Evolutionary conservation across 2,329 filamentous ascomycete genomes (phyloP).

Genomic region (Tolypocladium tundrense): DNA sequence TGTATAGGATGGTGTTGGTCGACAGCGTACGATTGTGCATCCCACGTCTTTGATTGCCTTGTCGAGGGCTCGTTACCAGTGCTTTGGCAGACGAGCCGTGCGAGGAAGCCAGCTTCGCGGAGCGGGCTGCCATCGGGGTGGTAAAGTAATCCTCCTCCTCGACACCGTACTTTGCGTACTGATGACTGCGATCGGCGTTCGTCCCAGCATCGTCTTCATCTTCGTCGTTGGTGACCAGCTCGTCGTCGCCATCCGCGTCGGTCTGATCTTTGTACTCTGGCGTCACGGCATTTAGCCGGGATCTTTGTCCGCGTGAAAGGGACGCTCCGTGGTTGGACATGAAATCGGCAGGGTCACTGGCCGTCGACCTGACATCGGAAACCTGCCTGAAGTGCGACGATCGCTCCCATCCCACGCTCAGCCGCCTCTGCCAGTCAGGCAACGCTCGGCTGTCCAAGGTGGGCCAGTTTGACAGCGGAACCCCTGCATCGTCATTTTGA

Average conservation of each 20-base stretch:
- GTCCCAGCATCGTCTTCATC: constrained; percentile 47
- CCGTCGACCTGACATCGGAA: constrained; percentile 48
- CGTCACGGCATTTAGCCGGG: constrained; percentile 20
- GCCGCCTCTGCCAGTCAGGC: constrained; percentile 39
- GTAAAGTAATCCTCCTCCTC: constrained; percentile 42
- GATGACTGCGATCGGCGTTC: constrained; percentile 25
- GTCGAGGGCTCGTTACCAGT: constrained; percentile 20
- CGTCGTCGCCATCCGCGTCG: constrained; percentile 82
- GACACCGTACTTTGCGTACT: constrained; percentile 14
- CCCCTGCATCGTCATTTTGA: constrained; percentile 43
- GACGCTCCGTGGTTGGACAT: constrained; percentile 39
- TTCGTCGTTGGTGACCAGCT: constrained; percentile 74
- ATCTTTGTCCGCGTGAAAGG: constrained; percentile 23
- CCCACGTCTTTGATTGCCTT: constrained; percentile 24
- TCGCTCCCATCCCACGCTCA: constrained; percentile 40
- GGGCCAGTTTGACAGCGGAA: constrained; percentile 37
- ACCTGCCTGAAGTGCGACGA: constrained; percentile 37
- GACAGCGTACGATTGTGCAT: constrained; percentile 66
- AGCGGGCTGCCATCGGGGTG: constrained; percentile 34
- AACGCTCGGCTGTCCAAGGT: constrained; percentile 33
- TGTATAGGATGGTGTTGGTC: constrained; percentile 75
- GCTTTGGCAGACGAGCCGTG: constrained; percentile 18
- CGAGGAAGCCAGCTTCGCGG: constrained; percentile 25
- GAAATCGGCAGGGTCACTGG: constrained; percentile 56
- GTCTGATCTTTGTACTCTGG: constrained; percentile 51